Base-by-base conservation (phyloP, 2,329 filamentous ascomycete genomes). In the Phyllosticta ampelicida region DNA sequence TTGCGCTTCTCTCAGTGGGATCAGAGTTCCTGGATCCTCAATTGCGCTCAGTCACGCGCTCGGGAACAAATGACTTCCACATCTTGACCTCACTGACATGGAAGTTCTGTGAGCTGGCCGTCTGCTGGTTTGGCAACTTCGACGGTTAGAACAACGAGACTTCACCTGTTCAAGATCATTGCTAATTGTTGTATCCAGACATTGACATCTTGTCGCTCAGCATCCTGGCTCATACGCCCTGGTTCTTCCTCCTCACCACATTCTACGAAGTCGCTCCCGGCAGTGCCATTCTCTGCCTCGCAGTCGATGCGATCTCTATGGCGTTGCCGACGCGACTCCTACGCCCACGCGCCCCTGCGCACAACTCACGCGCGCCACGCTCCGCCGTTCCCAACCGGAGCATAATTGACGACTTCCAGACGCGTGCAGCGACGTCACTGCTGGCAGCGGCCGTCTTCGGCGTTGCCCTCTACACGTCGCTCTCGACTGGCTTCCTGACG, bases 291-390 rank as follows among this genome's bases (percentile, higher is more conserved):
- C 75, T 80, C 48, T 83, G 83, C 36, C 79, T 90, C 54, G 70
- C 74, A 30, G 86, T 92, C 65, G 87, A 91, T 65, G 75, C 87
- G 55, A 65, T 85, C 60, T 83, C 88, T 2, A 82, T 83, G 49
- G 84, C 85, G 49, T 67, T 89, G 26, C 90, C 91, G 1, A 92
- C 95, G 72, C 78, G 81, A 60, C 79, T 94, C 50, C 77, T 95
- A 57, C 87, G 89, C 54, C 80, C 82, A 5, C 76, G 86, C 28
- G 85, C 86, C 44, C 76, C 77, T 48, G 78, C 82, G 18, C 88
- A 91, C 70, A 77, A 80, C 58, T 73, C 80, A 48, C 79, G 79
- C 29, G 74, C 76, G 3, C 66, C 72, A 6, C 44, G 48, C 28
- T 26, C 53, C 51, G 64, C 68, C 26, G 61, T 73, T 44, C 70